Conservation (phyloP, 2,329 filamentous ascomycete species). For the Aspergillus sojae region DNA sequence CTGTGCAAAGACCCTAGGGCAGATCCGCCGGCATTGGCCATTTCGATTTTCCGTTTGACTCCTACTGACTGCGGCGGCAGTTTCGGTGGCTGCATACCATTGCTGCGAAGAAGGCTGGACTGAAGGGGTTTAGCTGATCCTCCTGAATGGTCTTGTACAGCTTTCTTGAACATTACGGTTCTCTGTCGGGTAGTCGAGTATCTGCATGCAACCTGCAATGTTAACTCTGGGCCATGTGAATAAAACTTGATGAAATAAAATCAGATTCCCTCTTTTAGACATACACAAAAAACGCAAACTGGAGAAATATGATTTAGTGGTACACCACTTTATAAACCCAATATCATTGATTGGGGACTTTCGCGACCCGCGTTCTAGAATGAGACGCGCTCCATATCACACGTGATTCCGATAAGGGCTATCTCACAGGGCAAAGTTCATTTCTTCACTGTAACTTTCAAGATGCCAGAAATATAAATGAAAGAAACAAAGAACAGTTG, state of each 20-base stretch:
- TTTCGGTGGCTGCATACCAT: conserved; percentile 26
- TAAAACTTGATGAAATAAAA: conserved; percentile 25
- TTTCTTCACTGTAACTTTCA: background rate
- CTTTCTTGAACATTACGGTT: conserved; percentile 44
- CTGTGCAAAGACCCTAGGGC: conserved; percentile 48
- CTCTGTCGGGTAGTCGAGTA: conserved; percentile 31
- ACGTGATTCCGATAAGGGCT: conserved; percentile 28
- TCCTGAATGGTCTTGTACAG: conserved; percentile 42
- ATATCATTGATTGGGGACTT: background rate
- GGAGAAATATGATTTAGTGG: background rate
- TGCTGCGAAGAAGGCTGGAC: conserved; percentile 31
- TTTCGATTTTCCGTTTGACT: conserved; percentile 44
- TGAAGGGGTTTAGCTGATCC: conserved; percentile 37
- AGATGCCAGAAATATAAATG: no score
- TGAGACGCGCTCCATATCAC: conserved; percentile 20
- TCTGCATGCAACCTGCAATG: conserved; percentile 21
- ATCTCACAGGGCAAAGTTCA: background rate
- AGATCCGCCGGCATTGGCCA: conserved; percentile 31
- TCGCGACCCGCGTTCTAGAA: conserved; percentile 12
- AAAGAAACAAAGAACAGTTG: background rate
- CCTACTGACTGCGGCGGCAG: conserved; percentile 31
- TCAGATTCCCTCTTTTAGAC: conserved; percentile 21
- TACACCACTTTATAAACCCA: background rate
- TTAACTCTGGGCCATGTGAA: conserved; percentile 23
- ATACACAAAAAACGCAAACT: conserved; percentile 30